Evolutionary conservation across 192 early-diverging fungal species (phyloP).

Genomic region (Coemansia sp.): DNA sequence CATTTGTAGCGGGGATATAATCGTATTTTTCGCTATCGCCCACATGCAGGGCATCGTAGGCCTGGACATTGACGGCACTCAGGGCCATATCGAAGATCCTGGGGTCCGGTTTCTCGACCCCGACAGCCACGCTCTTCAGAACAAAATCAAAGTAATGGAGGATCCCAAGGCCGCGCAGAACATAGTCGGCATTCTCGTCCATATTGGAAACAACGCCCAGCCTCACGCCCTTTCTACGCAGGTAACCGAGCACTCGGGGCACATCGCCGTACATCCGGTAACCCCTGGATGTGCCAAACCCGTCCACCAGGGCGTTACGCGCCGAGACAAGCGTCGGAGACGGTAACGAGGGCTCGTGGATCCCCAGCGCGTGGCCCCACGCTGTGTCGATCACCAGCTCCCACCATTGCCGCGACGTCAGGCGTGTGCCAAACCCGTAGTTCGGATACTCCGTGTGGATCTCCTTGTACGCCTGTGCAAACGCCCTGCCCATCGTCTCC

Average conservation of each 20-base stretch:
- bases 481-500: conserved; percentile 26
- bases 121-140: conserved; percentile 53
- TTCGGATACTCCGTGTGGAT: conserved; percentile 51
- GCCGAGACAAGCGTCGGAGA: conserved; percentile 1
- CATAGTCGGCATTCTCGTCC: conserved; percentile 58
- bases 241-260: conserved; percentile 43
- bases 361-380: conserved; percentile 44
- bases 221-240: conserved; percentile 52
- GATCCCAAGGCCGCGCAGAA: conserved; percentile 41
- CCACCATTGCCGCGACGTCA: conserved; percentile 62
- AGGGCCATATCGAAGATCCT: conserved; percentile 60
- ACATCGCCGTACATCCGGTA: conserved; percentile 62
- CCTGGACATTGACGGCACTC: conserved; percentile 24
- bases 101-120: conserved; percentile 59
- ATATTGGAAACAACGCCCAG: conserved; percentile 65
- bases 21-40: conserved; percentile 59
- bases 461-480: conserved; percentile 46
- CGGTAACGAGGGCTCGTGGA: neutral
- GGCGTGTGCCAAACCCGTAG: conserved; percentile 50
- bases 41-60: conserved; percentile 60
- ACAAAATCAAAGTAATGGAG: conserved; percentile 62
- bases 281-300: conserved; percentile 53
- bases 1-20: conserved; percentile 27
- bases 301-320: conserved; percentile 42
- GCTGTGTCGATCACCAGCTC: conserved; percentile 53